Percentiles rank a stretch among this genome's conserved stretches.
These are phyloP conservation scores for Nitzschia sp. DNA, from an alignment of 108 stramenopile genomes.

Conservation along the genomic window DNA sequence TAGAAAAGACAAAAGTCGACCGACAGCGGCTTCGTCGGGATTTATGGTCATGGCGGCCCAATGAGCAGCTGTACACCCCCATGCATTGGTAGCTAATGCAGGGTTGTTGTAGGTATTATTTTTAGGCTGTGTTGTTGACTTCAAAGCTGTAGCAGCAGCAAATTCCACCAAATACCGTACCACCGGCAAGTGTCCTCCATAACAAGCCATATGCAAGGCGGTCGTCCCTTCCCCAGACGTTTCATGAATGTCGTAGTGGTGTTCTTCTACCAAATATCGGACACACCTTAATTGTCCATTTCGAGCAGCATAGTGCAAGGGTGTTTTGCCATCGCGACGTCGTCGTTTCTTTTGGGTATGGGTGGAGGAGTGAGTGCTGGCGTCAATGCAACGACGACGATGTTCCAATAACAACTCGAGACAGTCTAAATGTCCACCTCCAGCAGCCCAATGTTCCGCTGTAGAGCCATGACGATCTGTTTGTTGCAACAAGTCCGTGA, in stretches of 20 bases:
- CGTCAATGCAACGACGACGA: background rate
- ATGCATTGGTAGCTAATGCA: conserved; percentile 51
- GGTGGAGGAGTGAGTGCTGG: background rate
- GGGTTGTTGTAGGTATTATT: conserved; percentile 5
- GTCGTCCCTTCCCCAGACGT: conserved; percentile 83
- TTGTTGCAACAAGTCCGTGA: conserved; percentile 39
- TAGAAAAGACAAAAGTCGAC: conserved; percentile 56
- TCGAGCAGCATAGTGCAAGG: conserved; percentile 83
- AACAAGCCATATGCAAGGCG: conserved; percentile 84
- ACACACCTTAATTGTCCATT: conserved; percentile 66
- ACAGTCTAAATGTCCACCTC: conserved; percentile 79
- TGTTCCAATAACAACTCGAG: conserved; percentile 55
- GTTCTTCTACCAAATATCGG: conserved; percentile 25
- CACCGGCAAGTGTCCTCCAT: conserved; percentile 66
- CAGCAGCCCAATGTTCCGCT: conserved; percentile 88
- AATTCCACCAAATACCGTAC: conserved; percentile 53
- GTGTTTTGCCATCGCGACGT: conserved; percentile 88
- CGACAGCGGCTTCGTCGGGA: conserved; percentile 35
- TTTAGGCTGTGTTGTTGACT: conserved; percentile 6
- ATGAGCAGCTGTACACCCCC: conserved; percentile 72
- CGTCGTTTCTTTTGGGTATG: conserved; percentile 38
- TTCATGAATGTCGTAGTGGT: conserved; percentile 21
- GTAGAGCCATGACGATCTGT: conserved; percentile 76
- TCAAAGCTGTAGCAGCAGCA: background rate
- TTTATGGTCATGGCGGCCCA: conserved; percentile 76